phyloP scores from a whole-genome alignment of 2,329 filamentous ascomycete species.

The Diaporthe nobilis region DNA sequence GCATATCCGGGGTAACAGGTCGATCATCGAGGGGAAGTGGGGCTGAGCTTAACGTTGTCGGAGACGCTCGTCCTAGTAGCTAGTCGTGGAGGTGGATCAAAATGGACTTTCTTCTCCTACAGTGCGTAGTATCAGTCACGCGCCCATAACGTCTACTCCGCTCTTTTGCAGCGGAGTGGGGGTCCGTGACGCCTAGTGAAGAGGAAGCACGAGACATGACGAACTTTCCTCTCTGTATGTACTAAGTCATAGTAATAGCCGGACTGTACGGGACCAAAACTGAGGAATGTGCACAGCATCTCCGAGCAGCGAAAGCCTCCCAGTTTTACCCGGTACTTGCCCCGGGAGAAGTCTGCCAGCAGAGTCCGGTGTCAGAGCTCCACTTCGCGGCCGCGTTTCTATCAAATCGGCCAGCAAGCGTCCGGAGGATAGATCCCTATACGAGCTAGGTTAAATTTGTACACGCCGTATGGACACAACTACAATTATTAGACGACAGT shows the following conservation, averaged over 20 bases:
- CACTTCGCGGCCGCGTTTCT: background rate
- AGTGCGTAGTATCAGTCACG: background rate
- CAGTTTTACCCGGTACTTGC: background rate
- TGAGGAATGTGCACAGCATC: background rate
- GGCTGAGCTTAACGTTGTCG: background rate
- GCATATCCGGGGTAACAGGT: background rate
- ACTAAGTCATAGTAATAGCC: background rate
- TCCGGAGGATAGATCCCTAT: background rate
- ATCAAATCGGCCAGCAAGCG: background rate
- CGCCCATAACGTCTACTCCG: background rate
- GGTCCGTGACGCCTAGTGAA: background rate
- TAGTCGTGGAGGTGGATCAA: background rate
- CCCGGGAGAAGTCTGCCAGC: background rate
- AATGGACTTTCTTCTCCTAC: background rate
- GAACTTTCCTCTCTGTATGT: background rate
- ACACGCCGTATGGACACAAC: background rate
- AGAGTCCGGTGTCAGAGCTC: background rate
- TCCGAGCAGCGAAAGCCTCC: background rate
- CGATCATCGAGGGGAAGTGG: background rate
- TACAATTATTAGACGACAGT: background rate
- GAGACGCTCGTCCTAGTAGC: background rate
- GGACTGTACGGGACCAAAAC: background rate
- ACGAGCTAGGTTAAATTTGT: background rate
- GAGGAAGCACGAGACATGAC: background rate
- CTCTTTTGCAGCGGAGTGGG: background rate